These are phyloP conservation scores for Pseudonectria buxi DNA, from an alignment of 2,329 filamentous ascomycete genomes.

Conservation along the genomic window DNA sequence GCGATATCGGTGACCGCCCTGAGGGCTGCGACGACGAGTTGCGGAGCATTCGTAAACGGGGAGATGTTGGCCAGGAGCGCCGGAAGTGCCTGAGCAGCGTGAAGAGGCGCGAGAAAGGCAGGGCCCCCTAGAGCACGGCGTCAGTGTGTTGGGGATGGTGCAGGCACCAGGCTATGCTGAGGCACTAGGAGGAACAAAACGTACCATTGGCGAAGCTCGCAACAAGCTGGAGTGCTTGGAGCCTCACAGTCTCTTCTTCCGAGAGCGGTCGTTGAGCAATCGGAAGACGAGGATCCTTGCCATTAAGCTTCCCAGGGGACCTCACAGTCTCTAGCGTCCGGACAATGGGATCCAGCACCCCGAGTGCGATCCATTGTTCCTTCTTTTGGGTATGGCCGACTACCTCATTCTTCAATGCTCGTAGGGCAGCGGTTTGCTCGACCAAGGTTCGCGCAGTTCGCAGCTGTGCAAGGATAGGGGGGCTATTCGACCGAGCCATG, in stretches of 20 bases:
- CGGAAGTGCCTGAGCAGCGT: slow-evolving; percentile 60
- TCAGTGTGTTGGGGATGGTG: slow-evolving; percentile 7
- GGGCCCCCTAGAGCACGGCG: slow-evolving; percentile 57
- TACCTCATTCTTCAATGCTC: slow-evolving; percentile 78
- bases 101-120: slow-evolving; percentile 67
- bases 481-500: slow-evolving; percentile 49
- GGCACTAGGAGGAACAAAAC: slow-evolving; percentile 12
- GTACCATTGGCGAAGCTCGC: slow-evolving; percentile 79
- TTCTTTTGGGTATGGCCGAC: slow-evolving; percentile 86
- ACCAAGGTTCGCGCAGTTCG: slow-evolving; percentile 43
- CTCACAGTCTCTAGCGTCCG: slow-evolving; percentile 35
- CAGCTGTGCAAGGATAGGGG: slow-evolving; percentile 51
- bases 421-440: slow-evolving; percentile 56
- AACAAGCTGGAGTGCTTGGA: slow-evolving; percentile 80
- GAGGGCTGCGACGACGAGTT: slow-evolving; percentile 66
- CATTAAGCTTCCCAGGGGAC: slow-evolving; percentile 28
- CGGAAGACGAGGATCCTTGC: slow-evolving; percentile 32
- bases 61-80: slow-evolving; percentile 66
- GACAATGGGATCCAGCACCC: slow-evolving; percentile 56
- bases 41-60: slow-evolving; percentile 54
- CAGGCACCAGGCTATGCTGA: not conserved
- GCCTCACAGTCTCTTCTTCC: slow-evolving; percentile 59
- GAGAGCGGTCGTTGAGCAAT: slow-evolving; percentile 35
- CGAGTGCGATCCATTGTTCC: slow-evolving; percentile 65
- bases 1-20: slow-evolving; percentile 66